Evolutionary conservation across 164 flowering plant genomes (phyloP).

Genomic region (Houttuynia cordata): DNA sequence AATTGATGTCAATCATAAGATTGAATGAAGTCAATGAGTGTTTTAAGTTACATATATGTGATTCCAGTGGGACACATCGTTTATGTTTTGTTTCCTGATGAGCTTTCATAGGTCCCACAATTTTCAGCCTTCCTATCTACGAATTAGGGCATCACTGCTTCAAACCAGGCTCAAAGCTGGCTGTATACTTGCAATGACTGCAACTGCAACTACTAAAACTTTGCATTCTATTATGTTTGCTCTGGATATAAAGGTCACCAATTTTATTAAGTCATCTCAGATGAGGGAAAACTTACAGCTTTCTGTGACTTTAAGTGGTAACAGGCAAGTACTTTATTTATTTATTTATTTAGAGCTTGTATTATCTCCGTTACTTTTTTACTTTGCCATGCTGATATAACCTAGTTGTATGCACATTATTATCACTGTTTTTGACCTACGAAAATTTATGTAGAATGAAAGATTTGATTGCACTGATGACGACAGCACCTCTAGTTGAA

Average conservation of each 20-base stretch:
- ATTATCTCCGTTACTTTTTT: neutral
- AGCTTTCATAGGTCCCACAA: constrained; percentile 77
- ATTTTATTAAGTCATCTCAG: constrained; percentile 52
- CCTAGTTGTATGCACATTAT: neutral
- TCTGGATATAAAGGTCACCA: constrained; percentile 59
- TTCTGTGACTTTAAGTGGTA: constrained; percentile 53
- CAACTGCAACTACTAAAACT: constrained; percentile 79
- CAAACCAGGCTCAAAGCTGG: constrained; percentile 44
- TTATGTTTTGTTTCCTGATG: neutral
- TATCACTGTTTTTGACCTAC: too few relatives aligned
- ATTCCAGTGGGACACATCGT: neutral
- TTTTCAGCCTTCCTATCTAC: constrained; percentile 91
- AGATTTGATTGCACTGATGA: constrained; percentile 57
- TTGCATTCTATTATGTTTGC: constrained; percentile 60
- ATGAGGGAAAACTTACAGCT: constrained; percentile 66
- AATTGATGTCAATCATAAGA: neutral
- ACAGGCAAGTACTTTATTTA: constrained; percentile 37
- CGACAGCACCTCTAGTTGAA: constrained; percentile 51
- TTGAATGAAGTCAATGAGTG: neutral
- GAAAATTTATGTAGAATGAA: constrained; percentile 42
- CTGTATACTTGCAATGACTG: constrained; percentile 96
- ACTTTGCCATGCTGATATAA: neutral
- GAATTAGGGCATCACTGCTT: constrained; percentile 81
- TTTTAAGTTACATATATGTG: neutral
- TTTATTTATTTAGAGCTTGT: neutral